Conservation (phyloP, 495 filamentous ascomycete genomes). For the Lasiosphaeria ovina region DNA sequence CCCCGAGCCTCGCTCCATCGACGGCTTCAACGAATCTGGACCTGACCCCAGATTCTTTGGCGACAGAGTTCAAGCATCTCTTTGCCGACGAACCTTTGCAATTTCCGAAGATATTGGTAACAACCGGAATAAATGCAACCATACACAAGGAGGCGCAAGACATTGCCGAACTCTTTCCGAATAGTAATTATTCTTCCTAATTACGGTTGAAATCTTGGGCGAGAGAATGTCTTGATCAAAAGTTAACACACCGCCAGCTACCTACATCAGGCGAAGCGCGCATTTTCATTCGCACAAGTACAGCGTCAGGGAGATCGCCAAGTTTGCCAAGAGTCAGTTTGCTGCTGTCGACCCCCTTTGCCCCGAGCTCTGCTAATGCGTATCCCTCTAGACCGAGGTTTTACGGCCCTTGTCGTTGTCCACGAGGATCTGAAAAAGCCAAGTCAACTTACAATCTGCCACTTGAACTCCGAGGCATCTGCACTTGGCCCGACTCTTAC, state of each 20-base stretch:
- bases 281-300: conserved; percentile 83
- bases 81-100: conserved; percentile 61
- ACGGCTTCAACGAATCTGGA: conserved; percentile 69
- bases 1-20: conserved; percentile 53
- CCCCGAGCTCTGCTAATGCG: conserved; percentile 12
- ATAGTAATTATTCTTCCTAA: conserved; percentile 35
- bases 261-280: conserved; percentile 78
- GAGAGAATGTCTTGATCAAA: not conserved
- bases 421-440: conserved; percentile 83
- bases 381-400: conserved; percentile 56
- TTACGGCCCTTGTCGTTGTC: conserved; percentile 75
- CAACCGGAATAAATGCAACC: conserved; percentile 79
- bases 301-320: conserved; percentile 82
- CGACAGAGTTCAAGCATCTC: conserved; percentile 76
- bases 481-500: conserved; percentile 79
- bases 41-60: conserved; percentile 65
- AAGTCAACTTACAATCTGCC: conserved; percentile 72
- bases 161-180: conserved; percentile 79
- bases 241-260: conserved; percentile 32
- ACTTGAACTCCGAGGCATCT: conserved; percentile 51
- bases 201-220: not conserved
- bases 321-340: conserved; percentile 64
- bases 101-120: conserved; percentile 81
- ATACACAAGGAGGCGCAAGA: conserved; percentile 78
- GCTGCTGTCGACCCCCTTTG: not conserved